Evolutionary conservation across 2,329 filamentous ascomycete species (phyloP).

Genomic region (Botryotinia calthae): DNA sequence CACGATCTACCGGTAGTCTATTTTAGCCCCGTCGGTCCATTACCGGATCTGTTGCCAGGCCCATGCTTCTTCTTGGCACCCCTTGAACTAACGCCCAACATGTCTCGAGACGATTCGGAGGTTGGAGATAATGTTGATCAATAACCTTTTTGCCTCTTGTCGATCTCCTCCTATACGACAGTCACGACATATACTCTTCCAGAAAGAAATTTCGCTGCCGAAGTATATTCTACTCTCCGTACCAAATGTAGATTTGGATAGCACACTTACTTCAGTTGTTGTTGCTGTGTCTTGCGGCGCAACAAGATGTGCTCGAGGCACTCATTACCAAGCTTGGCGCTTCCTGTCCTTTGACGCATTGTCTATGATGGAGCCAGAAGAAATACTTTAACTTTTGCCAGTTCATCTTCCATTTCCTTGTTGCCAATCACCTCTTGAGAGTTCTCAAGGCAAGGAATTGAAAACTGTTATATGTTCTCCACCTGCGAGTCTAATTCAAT

Average conservation of each 20-base stretch:
- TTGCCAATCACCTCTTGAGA: not conserved
- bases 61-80: conserved; percentile 8
- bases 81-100: conserved; percentile 6
- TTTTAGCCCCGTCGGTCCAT: not conserved
- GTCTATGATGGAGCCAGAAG: not conserved
- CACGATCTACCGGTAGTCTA: conserved; percentile 5
- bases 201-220: not conserved
- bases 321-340: not conserved
- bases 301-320: not conserved
- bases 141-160: not conserved
- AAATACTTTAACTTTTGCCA: too few species aligned
- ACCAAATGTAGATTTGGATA: not conserved
- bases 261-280: not conserved
- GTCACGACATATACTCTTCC: not conserved
- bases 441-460: too few species aligned
- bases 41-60: conserved; percentile 6
- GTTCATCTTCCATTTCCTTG: not conserved
- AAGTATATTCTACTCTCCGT: not conserved
- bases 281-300: not conserved
- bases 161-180: conserved; percentile 8
- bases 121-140: not conserved
- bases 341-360: not conserved
- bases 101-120: not conserved
- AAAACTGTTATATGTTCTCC: not conserved
- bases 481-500: not conserved